Base-by-base conservation (phyloP, 306 rosid genomes). In the Gastrolobium villosum region DNA sequence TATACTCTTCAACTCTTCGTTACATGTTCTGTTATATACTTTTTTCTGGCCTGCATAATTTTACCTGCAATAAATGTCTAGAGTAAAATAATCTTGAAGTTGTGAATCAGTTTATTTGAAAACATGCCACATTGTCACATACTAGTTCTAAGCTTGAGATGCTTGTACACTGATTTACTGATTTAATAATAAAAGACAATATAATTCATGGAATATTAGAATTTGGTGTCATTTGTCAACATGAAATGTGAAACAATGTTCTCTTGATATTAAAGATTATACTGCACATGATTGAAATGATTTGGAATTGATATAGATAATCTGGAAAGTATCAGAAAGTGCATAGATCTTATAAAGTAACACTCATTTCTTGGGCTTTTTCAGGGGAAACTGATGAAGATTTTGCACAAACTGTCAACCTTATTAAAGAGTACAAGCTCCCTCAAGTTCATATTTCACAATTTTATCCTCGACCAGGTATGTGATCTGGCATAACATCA, bases 401-500 rank as follows among this genome's bases (percentile, higher is more conserved):
- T 82, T 95, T 95, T 84, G 80, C 83, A 65, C 89, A 89, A 82
- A 95, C 99, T 48, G 76, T 91, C 66, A 75, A 86, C 86, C 97
- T 95, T 50, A 79, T 93, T 70, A 78, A 85, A 65, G 89, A 89
- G 64, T 95, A 93, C 92, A 86, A 89, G 84, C 84, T 95, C 49
- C 39, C 98, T 56, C 99, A 95, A 87, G 96, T 95, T 86, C 99
- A 95, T 80, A 93, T 95, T 79, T 95, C 98, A 45, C 99, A 95
- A 81, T 95, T 95, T 84, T 95, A 95, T 87, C 97, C 99, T 76
- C 97, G 99, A 75, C 99, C 99, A 77, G 98, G 99, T 90, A 74
- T 49, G 65, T 75, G 66, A 72, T 9, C 65, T 53, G 52, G 15
- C 20, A 35, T 36, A 53, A 45, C 53, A 64, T 48, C 56, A 65